Evolutionary conservation across 495 filamentous ascomycete genomes (phyloP).

Genomic region (Bombardia bombarda): DNA sequence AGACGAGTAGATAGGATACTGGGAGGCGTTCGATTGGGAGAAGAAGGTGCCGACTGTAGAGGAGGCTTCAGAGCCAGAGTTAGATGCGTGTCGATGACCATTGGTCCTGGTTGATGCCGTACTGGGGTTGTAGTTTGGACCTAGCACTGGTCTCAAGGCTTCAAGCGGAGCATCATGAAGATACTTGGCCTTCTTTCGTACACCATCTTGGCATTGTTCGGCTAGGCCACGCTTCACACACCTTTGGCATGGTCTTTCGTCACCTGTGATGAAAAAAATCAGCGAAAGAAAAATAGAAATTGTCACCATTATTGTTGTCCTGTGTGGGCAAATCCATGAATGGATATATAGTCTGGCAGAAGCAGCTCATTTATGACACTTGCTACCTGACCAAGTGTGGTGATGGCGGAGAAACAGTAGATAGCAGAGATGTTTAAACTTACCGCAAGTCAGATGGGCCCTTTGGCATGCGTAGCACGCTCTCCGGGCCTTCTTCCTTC

Average conservation of each 20-base stretch:
- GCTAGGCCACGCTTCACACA: constrained; percentile 90
- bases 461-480: constrained; percentile 96
- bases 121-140: constrained; percentile 45
- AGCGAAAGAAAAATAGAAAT: constrained; percentile 4
- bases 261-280: constrained; percentile 32
- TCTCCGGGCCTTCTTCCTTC: constrained; percentile 90
- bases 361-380: no score
- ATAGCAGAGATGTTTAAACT: no score
- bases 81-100: constrained; percentile 22
- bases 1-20: constrained; percentile 26
- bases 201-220: constrained; percentile 87
- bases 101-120: constrained; percentile 25
- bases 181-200: constrained; percentile 98
- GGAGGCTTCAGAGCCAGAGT: constrained; percentile 23
- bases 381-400: no score
- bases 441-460: constrained; percentile 97
- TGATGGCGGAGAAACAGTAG: no score
- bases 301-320: no score
- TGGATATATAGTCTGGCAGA: no score
- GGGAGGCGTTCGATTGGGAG: constrained; percentile 27
- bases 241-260: constrained; percentile 82
- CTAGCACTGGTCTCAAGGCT: constrained; percentile 46
- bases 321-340: no score
- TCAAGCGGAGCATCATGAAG: constrained; percentile 91
- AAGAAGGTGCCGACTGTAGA: constrained; percentile 27